Conservation (phyloP, 1,139 yeast genomes). For the Candida sojae region DNA sequence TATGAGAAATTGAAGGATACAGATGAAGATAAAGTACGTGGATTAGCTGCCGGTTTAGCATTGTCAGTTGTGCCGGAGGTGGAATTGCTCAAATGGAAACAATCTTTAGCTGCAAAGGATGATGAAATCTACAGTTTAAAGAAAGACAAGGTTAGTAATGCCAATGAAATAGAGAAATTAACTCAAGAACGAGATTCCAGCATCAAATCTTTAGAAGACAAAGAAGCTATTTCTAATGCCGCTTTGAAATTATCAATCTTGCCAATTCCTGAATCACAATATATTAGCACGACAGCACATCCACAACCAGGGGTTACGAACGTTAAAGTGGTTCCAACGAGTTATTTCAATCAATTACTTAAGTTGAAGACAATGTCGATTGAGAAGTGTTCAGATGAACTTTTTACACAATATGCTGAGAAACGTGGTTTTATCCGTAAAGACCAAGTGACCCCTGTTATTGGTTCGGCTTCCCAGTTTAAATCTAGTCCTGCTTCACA, state of each 20-base stretch:
- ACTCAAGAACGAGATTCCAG: slow-evolving; percentile 25
- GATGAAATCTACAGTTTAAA: slow-evolving; percentile 28
- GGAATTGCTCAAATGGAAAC: slow-evolving; percentile 32
- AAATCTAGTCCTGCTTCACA: slow-evolving; percentile 6
- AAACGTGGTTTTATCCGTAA: slow-evolving; percentile 48
- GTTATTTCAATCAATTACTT: slow-evolving; percentile 61
- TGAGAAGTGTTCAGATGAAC: slow-evolving; percentile 49
- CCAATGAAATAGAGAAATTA: slow-evolving; percentile 24
- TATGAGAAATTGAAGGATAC: slow-evolving; percentile 18
- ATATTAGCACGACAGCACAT: slow-evolving; percentile 60
- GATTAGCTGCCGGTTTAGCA: slow-evolving; percentile 17
- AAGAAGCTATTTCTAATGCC: slow-evolving; percentile 22
- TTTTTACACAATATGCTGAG: slow-evolving; percentile 44
- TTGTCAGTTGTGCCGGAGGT: slow-evolving; percentile 24
- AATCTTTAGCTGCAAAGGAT: slow-evolving; percentile 34
- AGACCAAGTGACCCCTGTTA: slow-evolving; percentile 20
- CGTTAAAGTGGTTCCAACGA: slow-evolving; percentile 63
- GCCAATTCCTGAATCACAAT: slow-evolving; percentile 56
- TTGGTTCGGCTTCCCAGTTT: slow-evolving; percentile 9
- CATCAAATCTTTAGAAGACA: slow-evolving; percentile 20
- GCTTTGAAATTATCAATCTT: slow-evolving; percentile 51
- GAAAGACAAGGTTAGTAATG: slow-evolving; percentile 12
- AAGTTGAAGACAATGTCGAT: slow-evolving; percentile 43
- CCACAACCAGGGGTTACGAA: slow-evolving; percentile 56
- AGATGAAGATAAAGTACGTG: slow-evolving; percentile 18